phyloP scores from a whole-genome alignment of 768 basidiomycete genomes.

The Coprinopsis strossmayeri region DNA sequence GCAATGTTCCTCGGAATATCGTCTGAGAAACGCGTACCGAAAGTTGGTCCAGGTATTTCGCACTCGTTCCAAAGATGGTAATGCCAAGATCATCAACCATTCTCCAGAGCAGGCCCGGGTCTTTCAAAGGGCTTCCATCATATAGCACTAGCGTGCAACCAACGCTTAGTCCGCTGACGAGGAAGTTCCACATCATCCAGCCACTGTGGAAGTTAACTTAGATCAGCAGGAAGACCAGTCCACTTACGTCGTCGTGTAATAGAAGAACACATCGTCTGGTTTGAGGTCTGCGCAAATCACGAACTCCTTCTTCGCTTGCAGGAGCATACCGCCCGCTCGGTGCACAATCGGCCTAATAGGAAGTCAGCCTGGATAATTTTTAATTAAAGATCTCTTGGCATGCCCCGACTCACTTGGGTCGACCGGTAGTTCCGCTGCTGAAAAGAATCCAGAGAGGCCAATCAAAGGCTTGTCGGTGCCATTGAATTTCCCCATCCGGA shows the following conservation, averaged over 20 bases:
- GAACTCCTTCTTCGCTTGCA: constrained; percentile 69
- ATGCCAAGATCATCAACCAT: constrained; percentile 64
- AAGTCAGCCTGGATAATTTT: constrained; percentile 10
- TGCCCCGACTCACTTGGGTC: constrained; percentile 45
- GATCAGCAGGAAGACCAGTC: constrained; percentile 2
- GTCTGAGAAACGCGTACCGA: constrained; percentile 37
- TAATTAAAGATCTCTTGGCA: constrained; percentile 1
- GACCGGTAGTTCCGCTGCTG: constrained; percentile 78
- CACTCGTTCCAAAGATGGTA: constrained; percentile 77
- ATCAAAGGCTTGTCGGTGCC: constrained; percentile 58
- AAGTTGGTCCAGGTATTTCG: constrained; percentile 77
- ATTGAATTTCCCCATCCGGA: constrained; percentile 55
- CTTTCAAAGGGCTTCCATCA: constrained; percentile 73
- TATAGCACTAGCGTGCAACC: constrained; percentile 73
- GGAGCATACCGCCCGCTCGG: constrained; percentile 70
- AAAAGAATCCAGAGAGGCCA: constrained; percentile 85
- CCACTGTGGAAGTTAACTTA: constrained; percentile 35
- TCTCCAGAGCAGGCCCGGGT: constrained; percentile 60
- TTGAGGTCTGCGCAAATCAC: constrained; percentile 60
- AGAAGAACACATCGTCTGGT: constrained; percentile 70
- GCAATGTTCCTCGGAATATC: constrained; percentile 8
- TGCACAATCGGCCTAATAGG: constrained; percentile 65
- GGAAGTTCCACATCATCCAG: constrained; percentile 94
- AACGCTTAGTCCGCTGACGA: constrained; percentile 54
- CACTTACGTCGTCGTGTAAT: constrained; percentile 74